Percentiles rank a stretch among this genome's conserved stretches.
Conservation (phyloP, 2,329 filamentous ascomycete genomes). For the Purpureocillium lavendulum region DNA sequence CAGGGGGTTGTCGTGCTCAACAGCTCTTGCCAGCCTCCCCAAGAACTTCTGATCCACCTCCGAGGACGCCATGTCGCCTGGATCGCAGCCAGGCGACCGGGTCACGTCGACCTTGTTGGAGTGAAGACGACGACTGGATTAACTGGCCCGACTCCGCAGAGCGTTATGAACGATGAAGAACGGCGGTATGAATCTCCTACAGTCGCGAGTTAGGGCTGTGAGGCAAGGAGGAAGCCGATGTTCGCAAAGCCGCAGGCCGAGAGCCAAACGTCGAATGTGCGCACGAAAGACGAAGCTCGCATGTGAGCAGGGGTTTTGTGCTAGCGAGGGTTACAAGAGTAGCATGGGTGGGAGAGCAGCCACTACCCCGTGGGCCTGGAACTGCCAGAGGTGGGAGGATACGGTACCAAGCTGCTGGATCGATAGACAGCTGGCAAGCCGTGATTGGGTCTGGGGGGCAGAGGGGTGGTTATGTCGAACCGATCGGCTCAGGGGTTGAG, state of each 20-base stretch:
- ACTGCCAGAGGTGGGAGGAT: background rate
- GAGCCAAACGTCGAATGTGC: no score
- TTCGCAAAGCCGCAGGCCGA: no score
- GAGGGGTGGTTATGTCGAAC: no score
- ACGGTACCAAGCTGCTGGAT: background rate
- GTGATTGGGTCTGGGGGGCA: slow-evolving; percentile 24
- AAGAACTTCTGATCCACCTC: slow-evolving; percentile 98
- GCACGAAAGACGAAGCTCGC: no score
- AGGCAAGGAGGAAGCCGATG: no score
- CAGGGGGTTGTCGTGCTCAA: slow-evolving; percentile 67
- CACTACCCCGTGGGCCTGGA: background rate
- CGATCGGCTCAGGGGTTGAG: background rate
- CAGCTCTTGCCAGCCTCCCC: slow-evolving; percentile 75
- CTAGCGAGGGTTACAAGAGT: no score
- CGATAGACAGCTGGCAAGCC: slow-evolving; percentile 24
- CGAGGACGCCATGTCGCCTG: slow-evolving; percentile 73
- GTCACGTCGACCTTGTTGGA: slow-evolving; percentile 2
- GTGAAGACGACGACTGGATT: no score
- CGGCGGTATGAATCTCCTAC: background rate
- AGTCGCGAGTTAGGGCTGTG: no score
- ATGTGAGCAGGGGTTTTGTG: no score
- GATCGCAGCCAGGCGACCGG: background rate
- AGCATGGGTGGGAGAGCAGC: no score
- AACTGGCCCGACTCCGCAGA: background rate
- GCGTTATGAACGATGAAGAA: background rate